These are phyloP conservation scores for Flaveria sonorensis DNA, from an alignment of 129 eudicot genomes.

Conservation along the genomic window DNA sequence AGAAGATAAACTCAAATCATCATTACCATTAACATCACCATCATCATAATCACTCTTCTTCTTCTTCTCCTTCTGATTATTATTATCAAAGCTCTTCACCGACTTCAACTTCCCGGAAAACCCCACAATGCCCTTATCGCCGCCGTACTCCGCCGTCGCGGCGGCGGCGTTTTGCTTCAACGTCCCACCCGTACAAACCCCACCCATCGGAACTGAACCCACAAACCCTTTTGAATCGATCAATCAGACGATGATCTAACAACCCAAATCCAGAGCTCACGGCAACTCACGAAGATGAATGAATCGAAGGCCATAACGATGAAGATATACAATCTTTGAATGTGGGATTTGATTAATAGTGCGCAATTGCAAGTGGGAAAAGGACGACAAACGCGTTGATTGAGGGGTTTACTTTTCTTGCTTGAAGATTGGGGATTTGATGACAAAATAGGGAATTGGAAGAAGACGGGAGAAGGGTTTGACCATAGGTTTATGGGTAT, in stretches of 20 bases:
- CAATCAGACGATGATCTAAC: not conserved
- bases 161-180: constrained; percentile 24
- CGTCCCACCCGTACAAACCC: constrained; percentile 76
- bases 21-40: constrained; percentile 3
- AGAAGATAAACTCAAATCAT: constrained; percentile 27
- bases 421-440: constrained; percentile 21
- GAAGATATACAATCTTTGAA: no score
- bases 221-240: no score
- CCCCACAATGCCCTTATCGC: constrained; percentile 37
- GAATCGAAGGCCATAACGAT: no score
- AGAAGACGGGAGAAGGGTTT: constrained; percentile 21
- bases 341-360: no score
- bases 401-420: constrained; percentile 22
- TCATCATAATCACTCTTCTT: not conserved
- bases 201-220: constrained; percentile 53
- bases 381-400: constrained; percentile 31
- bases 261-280: no score
- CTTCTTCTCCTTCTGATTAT: constrained; percentile 26
- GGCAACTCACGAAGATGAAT: no score
- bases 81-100: constrained; percentile 47
- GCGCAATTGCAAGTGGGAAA: constrained; percentile 11
- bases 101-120: constrained; percentile 69
- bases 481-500: constrained; percentile 11
- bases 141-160: not conserved
- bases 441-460: constrained; percentile 15